Percentiles rank a stretch among this genome's conserved stretches.
These are phyloP conservation scores for Amaranthus cruentus DNA, from an alignment of 148 eudicot genomes.

Conservation along the genomic window DNA sequence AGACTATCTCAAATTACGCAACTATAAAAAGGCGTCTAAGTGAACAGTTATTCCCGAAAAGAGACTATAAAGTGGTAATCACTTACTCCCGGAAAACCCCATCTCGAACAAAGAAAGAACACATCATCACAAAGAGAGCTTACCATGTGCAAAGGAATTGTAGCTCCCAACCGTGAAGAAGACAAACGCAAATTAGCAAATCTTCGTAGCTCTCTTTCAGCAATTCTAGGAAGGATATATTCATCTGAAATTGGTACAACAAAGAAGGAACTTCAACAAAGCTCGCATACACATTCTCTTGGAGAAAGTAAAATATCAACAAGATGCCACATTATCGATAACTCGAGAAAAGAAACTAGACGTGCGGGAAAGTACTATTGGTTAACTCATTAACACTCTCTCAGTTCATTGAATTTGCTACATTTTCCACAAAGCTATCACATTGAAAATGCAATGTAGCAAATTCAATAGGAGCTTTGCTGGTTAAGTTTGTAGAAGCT, in stretches of 20 bases:
- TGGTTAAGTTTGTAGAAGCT: no score
- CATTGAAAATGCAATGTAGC: no score
- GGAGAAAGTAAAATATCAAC: background rate
- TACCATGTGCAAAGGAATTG: constrained; percentile 64
- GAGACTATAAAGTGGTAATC: background rate
- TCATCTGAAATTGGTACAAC: constrained; percentile 48
- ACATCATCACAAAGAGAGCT: background rate
- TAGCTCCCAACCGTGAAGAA: constrained; percentile 57
- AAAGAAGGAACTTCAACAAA: constrained; percentile 9
- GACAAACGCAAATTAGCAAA: constrained; percentile 65
- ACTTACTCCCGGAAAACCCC: background rate
- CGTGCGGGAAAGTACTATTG: background rate
- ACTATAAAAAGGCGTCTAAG: background rate
- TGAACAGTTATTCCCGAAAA: background rate
- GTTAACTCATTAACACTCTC: no score
- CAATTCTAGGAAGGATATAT: constrained; percentile 91
- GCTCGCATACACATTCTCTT: background rate
- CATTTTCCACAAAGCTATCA: no score
- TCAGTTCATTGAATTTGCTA: no score
- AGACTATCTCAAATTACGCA: background rate
- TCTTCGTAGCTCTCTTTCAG: constrained; percentile 79
- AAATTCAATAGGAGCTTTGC: no score
- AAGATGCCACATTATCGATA: background rate
- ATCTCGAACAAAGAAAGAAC: background rate
- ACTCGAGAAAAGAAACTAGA: background rate